These are phyloP conservation scores for Tulasnella sp. DNA, from an alignment of 768 basidiomycete species.

Conservation along the genomic window DNA sequence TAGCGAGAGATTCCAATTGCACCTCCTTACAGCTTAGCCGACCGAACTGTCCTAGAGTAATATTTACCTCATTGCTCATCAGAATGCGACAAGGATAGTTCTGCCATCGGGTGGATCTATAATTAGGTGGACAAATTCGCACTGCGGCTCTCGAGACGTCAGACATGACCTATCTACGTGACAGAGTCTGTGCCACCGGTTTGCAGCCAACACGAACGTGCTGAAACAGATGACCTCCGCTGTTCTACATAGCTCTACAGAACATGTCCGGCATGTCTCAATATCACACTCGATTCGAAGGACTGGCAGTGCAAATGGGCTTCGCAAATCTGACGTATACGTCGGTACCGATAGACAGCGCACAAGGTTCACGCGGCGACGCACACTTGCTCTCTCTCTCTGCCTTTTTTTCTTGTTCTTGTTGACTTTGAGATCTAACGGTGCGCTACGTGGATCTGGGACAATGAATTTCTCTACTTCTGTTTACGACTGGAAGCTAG, in stretches of 20 bases:
- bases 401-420: neutral
- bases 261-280: neutral
- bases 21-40: neutral
- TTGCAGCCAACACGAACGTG: neutral
- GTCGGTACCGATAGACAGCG: neutral
- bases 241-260: neutral
- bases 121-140: neutral
- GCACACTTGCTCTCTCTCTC: no score
- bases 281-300: neutral
- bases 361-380: neutral
- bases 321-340: neutral
- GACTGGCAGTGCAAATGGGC: neutral
- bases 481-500: no score
- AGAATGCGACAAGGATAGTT: neutral
- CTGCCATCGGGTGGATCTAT: neutral
- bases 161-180: neutral
- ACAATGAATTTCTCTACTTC: no score
- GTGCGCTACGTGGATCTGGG: neutral
- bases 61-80: neutral
- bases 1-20: neutral
- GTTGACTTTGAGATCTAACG: neutral
- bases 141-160: neutral
- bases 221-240: neutral
- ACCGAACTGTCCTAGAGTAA: neutral
- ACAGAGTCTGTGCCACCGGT: neutral